Base-by-base conservation (phyloP, 2,329 filamentous ascomycete genomes). In the Zarea fungicola region DNA sequence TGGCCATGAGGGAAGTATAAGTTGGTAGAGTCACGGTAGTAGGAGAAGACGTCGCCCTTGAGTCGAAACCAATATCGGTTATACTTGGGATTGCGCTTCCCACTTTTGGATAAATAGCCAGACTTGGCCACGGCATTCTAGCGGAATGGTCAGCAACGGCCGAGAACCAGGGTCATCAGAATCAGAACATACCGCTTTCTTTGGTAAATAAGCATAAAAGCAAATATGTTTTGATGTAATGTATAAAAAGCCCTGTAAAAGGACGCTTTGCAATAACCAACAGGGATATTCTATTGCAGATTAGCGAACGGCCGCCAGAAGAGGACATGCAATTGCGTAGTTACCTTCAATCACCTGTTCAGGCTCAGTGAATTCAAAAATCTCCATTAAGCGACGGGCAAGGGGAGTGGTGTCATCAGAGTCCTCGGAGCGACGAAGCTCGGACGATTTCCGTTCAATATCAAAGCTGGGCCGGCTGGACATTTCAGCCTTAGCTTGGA, bases 121-220 rank as follows among this genome's bases (percentile, higher is more conserved):
- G 90, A 92, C 67, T 96, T 97, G 56, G 84, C 80, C 16, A 87
- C 78, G 48, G 84, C 77, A 57, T 87, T 81, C 77, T 88, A 63
- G 29, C 9, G 2, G 6, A 31, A 16, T 8, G 31, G 14, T 42
- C n/a, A 53, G 45, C 19, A 28, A 40, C 19, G 35, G 49, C 28
- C 23, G 13, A 9, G 10, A n/a, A 11, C n/a, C n/a, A 13, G 25
- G 18, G 16, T 14, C 4, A 26, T 7, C 6, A 25, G 4, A 8
- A 21, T 39, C n/a, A 16, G 23, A 48, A 7, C 83, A 67, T 74
- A 87, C 86, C 44, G 86, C 82, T 75, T 93, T 96, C 73, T 91
- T 95, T 6, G 90, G 90, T n/a, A 97, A 77, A 63, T 96, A 96
- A 32, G 93, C 90, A 63, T 96, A 97, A 65, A 97, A 99, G 69